These are phyloP conservation scores for Piedraia hortae DNA, from an alignment of 2,329 filamentous ascomycete genomes.

Conservation along the genomic window DNA sequence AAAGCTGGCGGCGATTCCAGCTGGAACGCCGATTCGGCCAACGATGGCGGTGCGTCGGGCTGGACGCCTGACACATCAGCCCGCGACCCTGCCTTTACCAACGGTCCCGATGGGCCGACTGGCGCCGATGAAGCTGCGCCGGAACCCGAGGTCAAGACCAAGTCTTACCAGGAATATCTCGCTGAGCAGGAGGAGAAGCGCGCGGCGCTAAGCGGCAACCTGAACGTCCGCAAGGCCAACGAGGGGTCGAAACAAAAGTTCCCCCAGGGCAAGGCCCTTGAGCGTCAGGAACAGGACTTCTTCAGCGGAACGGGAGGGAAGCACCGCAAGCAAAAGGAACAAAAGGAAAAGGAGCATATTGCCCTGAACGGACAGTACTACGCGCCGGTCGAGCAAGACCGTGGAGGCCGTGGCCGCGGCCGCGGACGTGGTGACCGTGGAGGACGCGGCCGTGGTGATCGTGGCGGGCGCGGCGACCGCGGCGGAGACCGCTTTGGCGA, in stretches of 20 bases:
- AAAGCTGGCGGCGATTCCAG: too few species aligned
- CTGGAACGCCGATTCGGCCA: slow-evolving; percentile 67
- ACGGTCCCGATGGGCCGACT: slow-evolving; percentile 15
- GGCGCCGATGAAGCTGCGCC: slow-evolving; percentile 9
- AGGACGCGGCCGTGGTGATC: slow-evolving; percentile 23
- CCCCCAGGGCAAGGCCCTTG: slow-evolving; percentile 47
- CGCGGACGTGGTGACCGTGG: slow-evolving; percentile 12
- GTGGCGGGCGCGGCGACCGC: slow-evolving; percentile 19
- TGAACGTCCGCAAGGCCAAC: slow-evolving; percentile 68
- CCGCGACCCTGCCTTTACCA: slow-evolving; percentile 18
- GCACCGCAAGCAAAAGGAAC: slow-evolving; percentile 53
- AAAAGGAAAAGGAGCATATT: slow-evolving; percentile 57
- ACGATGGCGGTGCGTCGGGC: slow-evolving; percentile 36
- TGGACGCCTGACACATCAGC: slow-evolving; percentile 13
- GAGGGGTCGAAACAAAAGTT: slow-evolving; percentile 91
- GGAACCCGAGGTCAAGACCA: slow-evolving; percentile 44
- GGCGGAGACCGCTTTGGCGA: slow-evolving; percentile 18
- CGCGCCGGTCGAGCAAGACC: slow-evolving; percentile 28
- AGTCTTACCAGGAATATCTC: slow-evolving; percentile 75
- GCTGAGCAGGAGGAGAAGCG: slow-evolving; percentile 54
- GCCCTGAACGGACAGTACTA: slow-evolving; percentile 53
- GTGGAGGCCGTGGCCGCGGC: slow-evolving; percentile 22
- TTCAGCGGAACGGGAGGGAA: slow-evolving; percentile 50
- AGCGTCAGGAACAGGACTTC: slow-evolving; percentile 37
- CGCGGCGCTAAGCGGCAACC: slow-evolving; percentile 35